A percentile compares a stretch with the other conserved stretches of the same genome.
phyloP scores from a whole-genome alignment of 2,329 filamentous ascomycete genomes.

The Samsoniella hepiali region DNA sequence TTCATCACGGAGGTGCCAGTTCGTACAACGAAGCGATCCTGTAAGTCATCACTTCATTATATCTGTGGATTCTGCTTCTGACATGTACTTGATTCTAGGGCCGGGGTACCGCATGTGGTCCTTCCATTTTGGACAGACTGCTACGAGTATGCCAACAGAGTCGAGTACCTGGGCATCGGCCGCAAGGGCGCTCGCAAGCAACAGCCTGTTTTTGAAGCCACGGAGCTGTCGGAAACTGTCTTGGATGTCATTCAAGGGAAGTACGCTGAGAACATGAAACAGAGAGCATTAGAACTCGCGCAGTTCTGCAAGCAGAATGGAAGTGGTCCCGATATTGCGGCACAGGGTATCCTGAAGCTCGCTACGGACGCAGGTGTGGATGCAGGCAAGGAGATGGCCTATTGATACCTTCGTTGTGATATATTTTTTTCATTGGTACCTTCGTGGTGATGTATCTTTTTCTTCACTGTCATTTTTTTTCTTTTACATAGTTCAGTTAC shows the following conservation, averaged over 20 bases:
- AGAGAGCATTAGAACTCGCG: slow-evolving; percentile 18
- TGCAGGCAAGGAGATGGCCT: background rate
- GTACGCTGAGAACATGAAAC: slow-evolving; percentile 14
- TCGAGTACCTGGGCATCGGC: slow-evolving; percentile 43
- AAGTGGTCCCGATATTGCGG: slow-evolving; percentile 29
- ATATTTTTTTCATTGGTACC: background rate
- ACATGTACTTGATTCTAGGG: slow-evolving; percentile 27
- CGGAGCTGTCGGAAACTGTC: slow-evolving; percentile 23
- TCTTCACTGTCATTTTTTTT: too few species aligned
- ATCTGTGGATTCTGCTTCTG: background rate
- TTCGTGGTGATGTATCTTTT: background rate
- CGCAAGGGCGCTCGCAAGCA: slow-evolving; percentile 25
- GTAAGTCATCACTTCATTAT: slow-evolving; percentile 25
- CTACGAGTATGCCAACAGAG: slow-evolving; percentile 45
- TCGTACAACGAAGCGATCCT: slow-evolving; percentile 38
- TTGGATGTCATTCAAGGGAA: slow-evolving; percentile 22
- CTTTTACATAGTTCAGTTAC: too few species aligned
- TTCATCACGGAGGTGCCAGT: slow-evolving; percentile 48
- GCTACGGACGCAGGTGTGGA: background rate
- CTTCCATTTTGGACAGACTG: slow-evolving; percentile 45
- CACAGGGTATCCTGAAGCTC: slow-evolving; percentile 16
- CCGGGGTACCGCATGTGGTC: slow-evolving; percentile 44
- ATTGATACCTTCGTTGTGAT: background rate
- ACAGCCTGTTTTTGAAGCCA: slow-evolving; percentile 26
- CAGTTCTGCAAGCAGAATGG: slow-evolving; percentile 19